Base-by-base conservation (phyloP, 2,329 filamentous ascomycete species). In the Cordyceps farinosa region DNA sequence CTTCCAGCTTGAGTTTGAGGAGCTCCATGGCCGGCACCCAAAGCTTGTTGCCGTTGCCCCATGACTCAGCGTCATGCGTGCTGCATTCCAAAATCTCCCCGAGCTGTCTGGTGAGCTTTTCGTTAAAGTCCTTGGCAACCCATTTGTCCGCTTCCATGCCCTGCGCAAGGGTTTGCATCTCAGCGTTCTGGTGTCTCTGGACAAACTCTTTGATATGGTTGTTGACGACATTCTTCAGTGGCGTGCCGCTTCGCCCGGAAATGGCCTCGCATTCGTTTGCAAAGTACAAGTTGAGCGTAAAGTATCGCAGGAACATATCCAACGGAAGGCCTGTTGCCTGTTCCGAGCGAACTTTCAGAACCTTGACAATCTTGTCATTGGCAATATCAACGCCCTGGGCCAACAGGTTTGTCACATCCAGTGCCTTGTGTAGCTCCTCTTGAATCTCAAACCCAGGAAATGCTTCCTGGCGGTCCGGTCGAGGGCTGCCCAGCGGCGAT, bases 221-320 rank as follows among this genome's bases (percentile, higher is more conserved):
- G 68, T 94, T 93, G 65, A 96, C 89, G 38, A 92, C 84, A 22
- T 84, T 90, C 76, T 94, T 94, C 6, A 96, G 78, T 1, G 87
- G 81, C 3, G 87, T 88, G 9, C 91, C 90, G 64, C 90, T 90
- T 63, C 90, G 84, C 0, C 91, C 91, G 29, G 90, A 94, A 27
- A 95, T 87, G 17, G 90, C 89, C 74, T 96, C 91, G 70, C 91
- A 95, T 73, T 96, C 91, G 65, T 92, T 92, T 53, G 90, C 89
- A 74, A 96, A 95, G 62, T 92, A 85, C 8, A 92, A 80, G 70
- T 94, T 95, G 40, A 96, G 81, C 1, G 86, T 91, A 69, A 94
- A 93, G 74, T 95, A 95, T 44, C 91, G 85, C 50, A 95, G 77
- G 74, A 96, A 96, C 68, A 85, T 82, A 53, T 85, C 79, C 2